These are phyloP conservation scores for Candida maris DNA, from an alignment of 805 yeast species.

Conservation along the genomic window DNA sequence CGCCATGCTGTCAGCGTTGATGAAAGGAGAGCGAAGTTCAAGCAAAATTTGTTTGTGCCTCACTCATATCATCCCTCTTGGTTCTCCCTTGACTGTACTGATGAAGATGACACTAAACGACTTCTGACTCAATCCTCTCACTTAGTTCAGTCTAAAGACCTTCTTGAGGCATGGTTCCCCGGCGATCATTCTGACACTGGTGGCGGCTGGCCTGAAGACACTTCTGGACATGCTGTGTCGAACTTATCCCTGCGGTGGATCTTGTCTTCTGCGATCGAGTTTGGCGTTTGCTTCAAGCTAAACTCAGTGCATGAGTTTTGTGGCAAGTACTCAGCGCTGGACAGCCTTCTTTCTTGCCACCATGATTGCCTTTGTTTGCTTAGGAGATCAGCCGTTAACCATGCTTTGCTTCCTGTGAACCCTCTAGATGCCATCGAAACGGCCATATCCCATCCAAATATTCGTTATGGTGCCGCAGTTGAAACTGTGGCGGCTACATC, in stretches of 20 bases:
- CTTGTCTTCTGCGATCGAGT: slow-evolving; percentile 46
- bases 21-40: slow-evolving; percentile 62
- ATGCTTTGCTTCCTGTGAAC: slow-evolving; percentile 3
- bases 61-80: slow-evolving; percentile 33
- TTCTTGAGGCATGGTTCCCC: slow-evolving; percentile 61
- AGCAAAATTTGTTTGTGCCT: slow-evolving; percentile 51
- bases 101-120: slow-evolving; percentile 5
- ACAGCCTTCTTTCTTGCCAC: slow-evolving; percentile 43
- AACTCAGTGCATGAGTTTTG: slow-evolving; percentile 40
- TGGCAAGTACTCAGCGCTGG: slow-evolving; percentile 35
- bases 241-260: slow-evolving; percentile 61
- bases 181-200: slow-evolving; percentile 71
- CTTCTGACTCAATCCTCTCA: slow-evolving; percentile 14
- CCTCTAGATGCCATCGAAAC: slow-evolving; percentile 3
- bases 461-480: background rate
- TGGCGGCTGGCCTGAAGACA: slow-evolving; percentile 58
- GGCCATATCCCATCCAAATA: background rate
- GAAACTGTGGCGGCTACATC: background rate
- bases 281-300: slow-evolving; percentile 46
- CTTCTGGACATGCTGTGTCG: slow-evolving; percentile 41
- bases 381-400: slow-evolving; percentile 15
- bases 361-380: slow-evolving; percentile 47
- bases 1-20: slow-evolving; percentile 68
- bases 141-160: slow-evolving; percentile 25
- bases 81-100: slow-evolving; percentile 12